A percentile compares a stretch with the other conserved stretches of the same genome.
Conservation (phyloP, 2,329 filamentous ascomycete genomes). For the Curvularia sp. region DNA sequence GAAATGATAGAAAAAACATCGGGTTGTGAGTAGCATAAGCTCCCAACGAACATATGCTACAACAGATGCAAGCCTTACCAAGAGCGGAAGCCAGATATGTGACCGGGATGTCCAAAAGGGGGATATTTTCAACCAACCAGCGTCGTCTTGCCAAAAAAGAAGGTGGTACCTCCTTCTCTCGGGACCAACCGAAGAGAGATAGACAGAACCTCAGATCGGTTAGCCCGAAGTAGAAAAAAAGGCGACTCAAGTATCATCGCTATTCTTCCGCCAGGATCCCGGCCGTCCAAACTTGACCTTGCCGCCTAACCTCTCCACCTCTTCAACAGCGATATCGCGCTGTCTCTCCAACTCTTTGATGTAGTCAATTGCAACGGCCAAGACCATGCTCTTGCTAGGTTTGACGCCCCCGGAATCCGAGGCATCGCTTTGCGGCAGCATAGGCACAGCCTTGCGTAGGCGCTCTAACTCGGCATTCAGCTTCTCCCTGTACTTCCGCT, state of each 20-base stretch:
- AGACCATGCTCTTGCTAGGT: conserved; percentile 24
- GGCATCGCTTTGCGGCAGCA: conserved; percentile 25
- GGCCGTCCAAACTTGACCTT: conserved; percentile 14
- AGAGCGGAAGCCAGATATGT: neutral
- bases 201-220: neutral
- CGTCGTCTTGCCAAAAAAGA: neutral
- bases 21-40: neutral
- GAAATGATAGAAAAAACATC: neutral
- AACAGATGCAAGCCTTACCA: neutral
- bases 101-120: neutral
- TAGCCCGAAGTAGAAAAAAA: neutral
- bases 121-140: neutral
- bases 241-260: neutral
- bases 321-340: conserved; percentile 18
- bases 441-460: conserved; percentile 32
- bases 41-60: neutral
- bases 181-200: neutral
- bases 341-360: conserved; percentile 21
- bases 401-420: conserved; percentile 19
- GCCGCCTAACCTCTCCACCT: conserved; percentile 19
- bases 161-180: neutral
- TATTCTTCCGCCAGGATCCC: neutral
- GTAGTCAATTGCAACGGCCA: conserved; percentile 26
- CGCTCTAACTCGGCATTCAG: conserved; percentile 37
- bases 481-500: conserved; percentile 25